Percentiles rank a stretch among this genome's conserved stretches.
These are phyloP conservation scores for Parathielavia appendiculata DNA, from an alignment of 495 filamentous ascomycete genomes.

Conservation along the genomic window DNA sequence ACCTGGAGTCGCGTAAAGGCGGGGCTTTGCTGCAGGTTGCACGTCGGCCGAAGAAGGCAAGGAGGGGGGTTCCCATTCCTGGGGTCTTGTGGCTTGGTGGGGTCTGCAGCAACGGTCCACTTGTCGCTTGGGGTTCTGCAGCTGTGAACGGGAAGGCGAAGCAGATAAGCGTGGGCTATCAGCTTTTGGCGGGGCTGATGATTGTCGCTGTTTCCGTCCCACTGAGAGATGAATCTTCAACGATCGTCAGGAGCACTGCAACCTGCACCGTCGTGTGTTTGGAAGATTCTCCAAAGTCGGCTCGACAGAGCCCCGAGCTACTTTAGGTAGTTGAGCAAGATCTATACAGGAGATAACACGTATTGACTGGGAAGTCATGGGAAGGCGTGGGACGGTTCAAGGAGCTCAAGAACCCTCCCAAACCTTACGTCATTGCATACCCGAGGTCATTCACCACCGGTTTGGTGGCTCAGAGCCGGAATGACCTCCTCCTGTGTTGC, in stretches of 20 bases:
- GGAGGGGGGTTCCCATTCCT: conserved; percentile 11
- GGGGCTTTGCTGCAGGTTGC: conserved; percentile 12
- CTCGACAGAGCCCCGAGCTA: neutral
- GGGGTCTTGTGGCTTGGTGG: neutral
- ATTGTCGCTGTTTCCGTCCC: conserved; percentile 10
- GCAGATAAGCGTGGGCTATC: conserved; percentile 11
- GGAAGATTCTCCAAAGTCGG: neutral
- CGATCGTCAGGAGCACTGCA: neutral
- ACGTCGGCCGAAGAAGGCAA: conserved; percentile 8
- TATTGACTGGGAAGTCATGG: neutral
- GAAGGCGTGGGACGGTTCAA: neutral
- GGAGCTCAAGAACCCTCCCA: neutral
- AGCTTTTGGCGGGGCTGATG: conserved; percentile 10
- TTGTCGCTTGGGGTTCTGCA: conserved; percentile 9
- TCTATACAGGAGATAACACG: neutral
- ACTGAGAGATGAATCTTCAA: neutral
- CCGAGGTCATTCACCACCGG: conserved; percentile 12
- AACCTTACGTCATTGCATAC: conserved; percentile 8
- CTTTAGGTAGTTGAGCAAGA: neutral
- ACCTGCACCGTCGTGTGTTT: neutral
- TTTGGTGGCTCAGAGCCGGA: conserved; percentile 11
- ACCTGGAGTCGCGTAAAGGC: conserved; percentile 12
- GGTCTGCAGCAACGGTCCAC: conserved; percentile 11
- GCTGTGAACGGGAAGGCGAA: conserved; percentile 19
- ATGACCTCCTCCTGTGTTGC: conserved; percentile 4